Conservation (phyloP, 2,329 filamentous ascomycete species). For the Mycosphaerella arachidis region DNA sequence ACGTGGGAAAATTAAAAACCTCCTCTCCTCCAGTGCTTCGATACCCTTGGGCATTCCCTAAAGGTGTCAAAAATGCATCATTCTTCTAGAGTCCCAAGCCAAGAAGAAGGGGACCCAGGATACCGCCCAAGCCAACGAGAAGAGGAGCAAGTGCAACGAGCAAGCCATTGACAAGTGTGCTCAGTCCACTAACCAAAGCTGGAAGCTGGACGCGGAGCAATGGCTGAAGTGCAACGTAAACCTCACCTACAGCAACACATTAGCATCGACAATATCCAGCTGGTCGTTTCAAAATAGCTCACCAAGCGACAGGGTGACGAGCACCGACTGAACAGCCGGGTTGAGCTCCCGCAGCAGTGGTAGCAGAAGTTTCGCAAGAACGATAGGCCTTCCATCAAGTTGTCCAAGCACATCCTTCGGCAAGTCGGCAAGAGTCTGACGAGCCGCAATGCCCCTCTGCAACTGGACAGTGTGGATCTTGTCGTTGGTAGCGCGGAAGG, state of each 20-base stretch:
- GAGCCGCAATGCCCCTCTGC: background rate
- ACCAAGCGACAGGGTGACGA: conserved; percentile 7
- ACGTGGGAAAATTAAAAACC: no score
- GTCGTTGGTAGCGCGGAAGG: conserved; percentile 16
- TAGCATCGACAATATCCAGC: background rate
- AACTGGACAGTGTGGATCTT: conserved; percentile 3
- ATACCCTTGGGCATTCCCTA: no score
- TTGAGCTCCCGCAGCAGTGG: conserved; percentile 8
- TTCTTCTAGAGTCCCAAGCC: no score
- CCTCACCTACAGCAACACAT: background rate
- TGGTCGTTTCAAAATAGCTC: background rate
- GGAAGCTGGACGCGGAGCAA: conserved; percentile 11
- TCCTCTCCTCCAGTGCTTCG: no score
- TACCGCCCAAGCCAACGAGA: conserved; percentile 4
- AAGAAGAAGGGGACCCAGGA: conserved; percentile 8
- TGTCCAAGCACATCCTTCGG: conserved; percentile 8
- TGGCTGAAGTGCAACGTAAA: conserved; percentile 10
- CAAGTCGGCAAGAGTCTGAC: conserved; percentile 1
- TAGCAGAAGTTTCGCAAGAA: conserved; percentile 7
- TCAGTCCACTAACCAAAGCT: conserved; percentile 1
- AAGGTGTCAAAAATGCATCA: no score
- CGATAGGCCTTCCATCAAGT: conserved; percentile 10
- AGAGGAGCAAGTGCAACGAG: conserved; percentile 3
- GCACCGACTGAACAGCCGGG: conserved; percentile 10
- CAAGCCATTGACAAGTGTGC: conserved; percentile 6